phyloP scores from a whole-genome alignment of 2,329 filamentous ascomycete species.

The Gyromitra esculenta region DNA sequence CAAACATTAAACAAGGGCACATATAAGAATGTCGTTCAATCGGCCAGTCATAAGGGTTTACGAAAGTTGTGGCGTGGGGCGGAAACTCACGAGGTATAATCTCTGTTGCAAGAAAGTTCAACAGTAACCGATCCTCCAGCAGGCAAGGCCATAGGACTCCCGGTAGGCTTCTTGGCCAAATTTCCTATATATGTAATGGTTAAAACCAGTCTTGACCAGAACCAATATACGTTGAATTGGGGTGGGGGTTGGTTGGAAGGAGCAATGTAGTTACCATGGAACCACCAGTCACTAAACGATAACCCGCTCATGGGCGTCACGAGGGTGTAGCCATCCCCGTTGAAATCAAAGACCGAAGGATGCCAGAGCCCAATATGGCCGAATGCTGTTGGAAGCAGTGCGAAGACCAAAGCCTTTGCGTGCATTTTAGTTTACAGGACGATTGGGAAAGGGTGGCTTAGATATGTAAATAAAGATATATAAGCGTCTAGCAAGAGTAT shows the following conservation, averaged over 20 bases:
- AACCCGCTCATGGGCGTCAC: slow-evolving; percentile 39
- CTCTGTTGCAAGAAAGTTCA: slow-evolving; percentile 66
- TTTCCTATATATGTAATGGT: slow-evolving; percentile 27
- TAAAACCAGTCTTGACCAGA: not conserved
- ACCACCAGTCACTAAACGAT: slow-evolving; percentile 50
- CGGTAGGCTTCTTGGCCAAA: slow-evolving; percentile 47
- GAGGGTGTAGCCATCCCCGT: slow-evolving; percentile 52
- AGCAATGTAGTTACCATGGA: slow-evolving; percentile 43
- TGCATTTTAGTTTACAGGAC: slow-evolving; percentile 37
- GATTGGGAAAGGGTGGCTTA: not conserved
- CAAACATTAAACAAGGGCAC: too few relatives aligned
- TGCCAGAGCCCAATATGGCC: slow-evolving; percentile 46
- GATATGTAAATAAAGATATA: slow-evolving; percentile 1
- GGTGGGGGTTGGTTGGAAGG: not conserved
- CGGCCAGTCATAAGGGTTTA: slow-evolving; percentile 54
- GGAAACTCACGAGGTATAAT: slow-evolving; percentile 63
- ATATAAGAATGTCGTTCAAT: slow-evolving; percentile 12
- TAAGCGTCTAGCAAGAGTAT: not conserved
- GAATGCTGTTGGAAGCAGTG: slow-evolving; percentile 34
- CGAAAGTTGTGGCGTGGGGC: slow-evolving; percentile 49
- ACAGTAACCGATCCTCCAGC: slow-evolving; percentile 65
- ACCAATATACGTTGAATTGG: too few relatives aligned
- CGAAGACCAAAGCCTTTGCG: slow-evolving; percentile 39
- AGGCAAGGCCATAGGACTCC: slow-evolving; percentile 63
- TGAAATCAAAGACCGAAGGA: slow-evolving; percentile 48